Evolutionary conservation across 208 protist genomes (phyloP).

Genomic region (Crithidia bombi): DNA sequence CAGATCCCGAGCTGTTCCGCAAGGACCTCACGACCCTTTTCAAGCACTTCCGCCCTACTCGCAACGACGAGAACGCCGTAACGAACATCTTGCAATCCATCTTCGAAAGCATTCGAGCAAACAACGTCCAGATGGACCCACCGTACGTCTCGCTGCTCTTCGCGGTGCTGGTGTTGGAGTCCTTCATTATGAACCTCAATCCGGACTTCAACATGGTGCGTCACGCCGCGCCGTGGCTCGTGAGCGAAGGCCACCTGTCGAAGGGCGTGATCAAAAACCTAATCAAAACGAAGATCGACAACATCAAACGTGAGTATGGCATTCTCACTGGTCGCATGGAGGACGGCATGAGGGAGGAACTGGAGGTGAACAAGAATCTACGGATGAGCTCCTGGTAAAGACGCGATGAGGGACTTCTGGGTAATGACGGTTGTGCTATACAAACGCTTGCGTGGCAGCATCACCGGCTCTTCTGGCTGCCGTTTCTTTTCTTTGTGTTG

Average conservation of each 20-base stretch:
- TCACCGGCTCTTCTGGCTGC: too few relatives aligned
- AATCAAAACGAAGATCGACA: slow-evolving; percentile 61
- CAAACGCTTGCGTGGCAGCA: too few relatives aligned
- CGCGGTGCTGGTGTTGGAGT: slow-evolving; percentile 89
- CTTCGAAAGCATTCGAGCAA: slow-evolving; percentile 82
- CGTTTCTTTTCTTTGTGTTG: too few relatives aligned
- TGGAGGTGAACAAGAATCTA: slow-evolving; percentile 48
- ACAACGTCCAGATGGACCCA: slow-evolving; percentile 90
- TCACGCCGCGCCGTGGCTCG: slow-evolving; percentile 87
- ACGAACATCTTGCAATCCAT: slow-evolving; percentile 86
- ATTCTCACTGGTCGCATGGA: slow-evolving; percentile 68
- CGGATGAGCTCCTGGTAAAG: slow-evolving; percentile 44
- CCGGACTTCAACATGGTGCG: slow-evolving; percentile 92
- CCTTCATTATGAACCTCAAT: slow-evolving; percentile 93
- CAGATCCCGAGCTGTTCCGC: slow-evolving; percentile 56
- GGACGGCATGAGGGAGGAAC: slow-evolving; percentile 52
- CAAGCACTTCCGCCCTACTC: slow-evolving; percentile 69
- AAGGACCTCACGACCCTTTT: slow-evolving; percentile 62
- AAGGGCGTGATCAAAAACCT: slow-evolving; percentile 86
- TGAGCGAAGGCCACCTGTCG: slow-evolving; percentile 85
- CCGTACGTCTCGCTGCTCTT: slow-evolving; percentile 91
- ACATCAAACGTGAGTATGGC: slow-evolving; percentile 57
- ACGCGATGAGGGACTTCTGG: not conserved
- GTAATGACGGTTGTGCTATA: too few relatives aligned
- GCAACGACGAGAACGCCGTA: slow-evolving; percentile 73